Evolutionary conservation across 768 basidiomycete genomes (phyloP).

Genomic region (Nidularia sp.): DNA sequence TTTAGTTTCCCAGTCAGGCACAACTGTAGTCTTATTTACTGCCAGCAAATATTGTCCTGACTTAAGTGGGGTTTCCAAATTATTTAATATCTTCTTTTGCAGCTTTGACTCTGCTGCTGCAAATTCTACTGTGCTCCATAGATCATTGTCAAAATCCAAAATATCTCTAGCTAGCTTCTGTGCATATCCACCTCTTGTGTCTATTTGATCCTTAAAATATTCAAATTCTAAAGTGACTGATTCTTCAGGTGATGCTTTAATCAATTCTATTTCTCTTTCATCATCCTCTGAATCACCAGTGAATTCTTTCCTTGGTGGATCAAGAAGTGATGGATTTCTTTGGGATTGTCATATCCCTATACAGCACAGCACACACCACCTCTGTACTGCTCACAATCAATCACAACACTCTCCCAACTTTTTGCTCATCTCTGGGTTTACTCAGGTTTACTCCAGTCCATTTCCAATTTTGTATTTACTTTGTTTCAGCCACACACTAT

Average conservation of each 20-base stretch:
- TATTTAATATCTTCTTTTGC: background rate
- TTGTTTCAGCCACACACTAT: too few relatives aligned
- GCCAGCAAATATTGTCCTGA: background rate
- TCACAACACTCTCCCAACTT: too few relatives aligned
- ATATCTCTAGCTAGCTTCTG: background rate
- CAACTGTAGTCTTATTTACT: background rate
- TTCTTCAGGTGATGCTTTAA: background rate
- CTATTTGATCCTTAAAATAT: slow-evolving; percentile 6
- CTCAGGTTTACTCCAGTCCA: too few relatives aligned
- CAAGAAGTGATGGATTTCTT: slow-evolving; percentile 7
- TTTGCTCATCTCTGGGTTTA: too few relatives aligned
- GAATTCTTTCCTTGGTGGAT: slow-evolving; percentile 2
- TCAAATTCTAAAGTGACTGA: slow-evolving; percentile 5
- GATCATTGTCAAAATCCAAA: background rate
- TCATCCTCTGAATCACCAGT: background rate
- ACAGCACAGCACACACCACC: too few relatives aligned
- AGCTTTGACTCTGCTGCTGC: background rate
- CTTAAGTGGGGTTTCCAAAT: background rate
- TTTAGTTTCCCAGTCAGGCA: background rate
- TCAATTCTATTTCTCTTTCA: background rate
- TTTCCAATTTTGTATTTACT: too few relatives aligned
- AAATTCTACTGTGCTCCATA: background rate
- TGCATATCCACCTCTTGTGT: slow-evolving; percentile 5
- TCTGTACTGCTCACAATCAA: too few relatives aligned
- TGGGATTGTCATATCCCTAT: too few relatives aligned